Evolutionary conservation across 305 asterid genomes (phyloP).

Genomic region (Fraxinus nigra): DNA sequence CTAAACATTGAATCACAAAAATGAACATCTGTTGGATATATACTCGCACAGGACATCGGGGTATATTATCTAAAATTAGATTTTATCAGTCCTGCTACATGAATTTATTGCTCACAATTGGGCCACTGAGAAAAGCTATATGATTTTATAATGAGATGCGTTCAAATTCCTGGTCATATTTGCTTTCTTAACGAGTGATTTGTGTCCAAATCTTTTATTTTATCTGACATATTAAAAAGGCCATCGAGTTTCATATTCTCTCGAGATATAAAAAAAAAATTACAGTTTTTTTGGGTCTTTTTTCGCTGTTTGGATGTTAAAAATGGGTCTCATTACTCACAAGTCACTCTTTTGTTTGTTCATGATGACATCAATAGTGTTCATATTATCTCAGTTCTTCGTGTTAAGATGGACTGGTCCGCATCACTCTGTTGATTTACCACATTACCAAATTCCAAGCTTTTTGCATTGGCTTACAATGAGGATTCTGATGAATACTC

Average conservation of each 20-base stretch:
- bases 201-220: no score
- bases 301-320: constrained; percentile 35
- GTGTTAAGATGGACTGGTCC: no score
- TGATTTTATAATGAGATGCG: no score
- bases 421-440: no score
- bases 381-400: constrained; percentile 46
- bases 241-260: constrained; percentile 20
- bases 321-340: constrained; percentile 25
- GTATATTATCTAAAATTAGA: neutral
- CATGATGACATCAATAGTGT: constrained; percentile 34
- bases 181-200: neutral
- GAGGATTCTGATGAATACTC: no score
- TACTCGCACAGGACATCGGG: neutral
- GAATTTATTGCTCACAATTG: no score
- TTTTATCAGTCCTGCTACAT: neutral
- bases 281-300: constrained; percentile 11
- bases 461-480: no score
- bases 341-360: constrained; percentile 53
- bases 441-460: no score
- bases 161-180: no score
- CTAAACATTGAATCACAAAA: neutral
- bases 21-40: neutral
- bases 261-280: neutral
- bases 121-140: no score
- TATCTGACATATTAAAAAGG: neutral